Evolutionary conservation across 371 early-diverging fungal genomes (phyloP), one percentile per base, ranked within the genome.

Genomic region (Rhizomucor miehei): DNA sequence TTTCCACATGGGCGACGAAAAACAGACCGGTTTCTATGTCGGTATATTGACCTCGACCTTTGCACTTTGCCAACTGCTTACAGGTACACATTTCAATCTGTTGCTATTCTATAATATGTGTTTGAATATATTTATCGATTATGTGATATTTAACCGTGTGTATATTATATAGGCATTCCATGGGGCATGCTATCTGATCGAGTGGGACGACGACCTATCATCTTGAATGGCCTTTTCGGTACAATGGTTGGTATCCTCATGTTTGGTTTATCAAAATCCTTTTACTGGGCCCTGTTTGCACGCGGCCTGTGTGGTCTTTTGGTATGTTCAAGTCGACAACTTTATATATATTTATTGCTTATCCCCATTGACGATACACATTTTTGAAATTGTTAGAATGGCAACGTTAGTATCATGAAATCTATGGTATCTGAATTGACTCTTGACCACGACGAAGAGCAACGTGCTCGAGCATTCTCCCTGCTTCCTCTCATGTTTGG

Each of bases 381-480:
- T n/a, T n/a, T n/a, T n/a, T n/a, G n/a, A 17, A 14, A 37, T 16
- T 3, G 37, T 16, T 57, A 71, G 66, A 71, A 72, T 48, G 89
- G 90, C 13, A 96, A 93, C 56, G 76, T 89, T n/a, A 89, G 89
- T 8, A 90, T 92, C 1, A 75, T 89, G 23, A 94, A 94, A 66
- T 86, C 88, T n/a, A 87, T 92, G 70, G 69, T 94, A 21, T 90
- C 89, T 4, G 97, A 96, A 63, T 73, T 93, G 47, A 89, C 92
- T 4, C 90, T 59, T 6, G 66, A 63, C 35, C 54, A 61, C 48
- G 52, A 61, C 23, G 67, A 68, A 44, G 60, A 58, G 16, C 67
- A 73, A 44, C 63, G 73, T 51, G 71, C 84, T 10, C 66, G 74
- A 17, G 80, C 79, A 45, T 85, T 84, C 53, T 77, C 84, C 0